Evolutionary conservation across 805 yeast species (phyloP).

Genomic region (Wickerhamomyces xylosicus): DNA sequence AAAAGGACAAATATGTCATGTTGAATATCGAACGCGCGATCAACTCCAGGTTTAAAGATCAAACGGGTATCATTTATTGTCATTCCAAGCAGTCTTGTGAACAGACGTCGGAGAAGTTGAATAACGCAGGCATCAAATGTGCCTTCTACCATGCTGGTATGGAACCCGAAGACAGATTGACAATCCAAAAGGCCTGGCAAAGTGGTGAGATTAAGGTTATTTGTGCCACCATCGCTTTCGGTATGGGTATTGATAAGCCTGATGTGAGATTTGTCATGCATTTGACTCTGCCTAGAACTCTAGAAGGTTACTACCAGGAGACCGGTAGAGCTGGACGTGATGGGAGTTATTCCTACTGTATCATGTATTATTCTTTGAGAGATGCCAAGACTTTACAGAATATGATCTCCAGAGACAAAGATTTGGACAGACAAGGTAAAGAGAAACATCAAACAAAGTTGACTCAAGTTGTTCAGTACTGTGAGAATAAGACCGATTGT

Average conservation of each 20-base stretch:
- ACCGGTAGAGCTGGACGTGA: conserved; percentile 99
- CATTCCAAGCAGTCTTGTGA: conserved; percentile 88
- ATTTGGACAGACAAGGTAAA: conserved; percentile 49
- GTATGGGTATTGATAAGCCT: conserved; percentile 98
- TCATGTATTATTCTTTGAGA: conserved; percentile 67
- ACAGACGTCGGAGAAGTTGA: conserved; percentile 54
- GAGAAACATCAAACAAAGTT: conserved; percentile 72
- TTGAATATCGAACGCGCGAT: conserved; percentile 55
- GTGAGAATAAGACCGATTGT: conserved; percentile 87
- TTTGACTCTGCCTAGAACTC: conserved; percentile 74
- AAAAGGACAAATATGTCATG: conserved; percentile 44
- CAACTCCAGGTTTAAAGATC: conserved; percentile 34
- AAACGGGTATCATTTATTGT: conserved; percentile 88
- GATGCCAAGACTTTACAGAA: conserved; percentile 73
- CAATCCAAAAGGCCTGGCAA: conserved; percentile 82
- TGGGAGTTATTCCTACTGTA: conserved; percentile 73
- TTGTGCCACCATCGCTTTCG: conserved; percentile 97
- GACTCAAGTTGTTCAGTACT: conserved; percentile 78
- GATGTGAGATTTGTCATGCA: conserved; percentile 92
- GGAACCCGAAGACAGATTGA: conserved; percentile 61
- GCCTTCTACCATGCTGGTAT: conserved; percentile 93
- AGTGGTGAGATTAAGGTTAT: conserved; percentile 58
- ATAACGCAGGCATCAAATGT: conserved; percentile 50
- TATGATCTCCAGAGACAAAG: conserved; percentile 69
- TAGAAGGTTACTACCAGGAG: conserved; percentile 96